Evolutionary conservation across 2,329 filamentous ascomycete genomes (phyloP), one percentile per base, ranked within the genome.

Genomic region (Didymella segeticola): DNA sequence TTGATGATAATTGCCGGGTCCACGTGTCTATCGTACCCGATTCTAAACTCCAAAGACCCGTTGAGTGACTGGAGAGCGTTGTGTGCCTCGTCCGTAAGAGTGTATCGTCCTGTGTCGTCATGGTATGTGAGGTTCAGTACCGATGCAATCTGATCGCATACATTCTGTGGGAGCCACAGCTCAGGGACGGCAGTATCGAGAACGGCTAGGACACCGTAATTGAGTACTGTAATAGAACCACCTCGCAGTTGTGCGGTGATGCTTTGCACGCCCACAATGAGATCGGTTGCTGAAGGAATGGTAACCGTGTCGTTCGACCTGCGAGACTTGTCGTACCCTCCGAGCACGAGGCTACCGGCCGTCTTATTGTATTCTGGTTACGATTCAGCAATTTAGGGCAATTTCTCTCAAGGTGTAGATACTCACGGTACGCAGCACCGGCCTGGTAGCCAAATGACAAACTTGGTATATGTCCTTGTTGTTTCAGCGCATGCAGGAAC

Each of bases 401-500:
- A 8, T 3, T 17, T 31, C 29, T 31, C 12, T 7, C 4, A 2
- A 2, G 3, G 6, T 17, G 20, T 12, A 17, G 15, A 2, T 19
- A 39, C 34, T 39, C 20, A 87, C 86, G 81, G 67, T 91, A 91
- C 55, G 82, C 81, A 15, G 88, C 88, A 12, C 89, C 89, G 30
- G 89, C 88, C 3, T 89, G 91, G 69, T 87, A 92, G 41, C 87
- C 88, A 69, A 89, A 91, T 38, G 86, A 89, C 56, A 90, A 80
- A 68, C 89, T 91, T 1, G 88, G 86, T 43, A 91, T 89, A 50
- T 76, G 76, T 4, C 83, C 82, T 25, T 69, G 61, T 6, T 80
- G 72, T 83, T 75, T 64, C 82, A 77, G 62, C 82, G 73, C 69
- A 82, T 77, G 52, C 82, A 70, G 66, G 75, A 63, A 81, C 78